Evolutionary conservation across 192 early-diverging fungal species (phyloP).

Genomic region (Backusella liffmaniae): DNA sequence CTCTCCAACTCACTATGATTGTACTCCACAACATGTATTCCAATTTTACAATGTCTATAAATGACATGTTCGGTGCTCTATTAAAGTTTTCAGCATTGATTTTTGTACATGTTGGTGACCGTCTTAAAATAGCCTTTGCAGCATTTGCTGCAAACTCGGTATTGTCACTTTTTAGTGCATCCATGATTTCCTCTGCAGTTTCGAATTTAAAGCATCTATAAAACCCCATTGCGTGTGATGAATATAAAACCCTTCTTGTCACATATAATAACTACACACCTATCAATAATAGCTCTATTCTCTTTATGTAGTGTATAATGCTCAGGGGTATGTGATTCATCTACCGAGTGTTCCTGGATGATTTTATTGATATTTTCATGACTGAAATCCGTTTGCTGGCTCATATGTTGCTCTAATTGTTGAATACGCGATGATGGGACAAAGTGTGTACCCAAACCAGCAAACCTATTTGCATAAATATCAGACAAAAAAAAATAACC

Average conservation of each 20-base stretch:
- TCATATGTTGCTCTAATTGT: constrained; percentile 75
- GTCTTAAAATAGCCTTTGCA: constrained; percentile 54
- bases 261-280: constrained; percentile 8
- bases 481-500: too few species aligned
- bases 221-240: neutral
- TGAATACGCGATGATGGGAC: constrained; percentile 83
- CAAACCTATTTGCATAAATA: constrained; percentile 44
- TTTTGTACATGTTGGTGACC: constrained; percentile 87
- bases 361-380: constrained; percentile 79
- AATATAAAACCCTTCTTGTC: neutral
- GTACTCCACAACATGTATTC: constrained; percentile 80
- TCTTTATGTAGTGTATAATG: constrained; percentile 41
- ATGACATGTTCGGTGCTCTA: constrained; percentile 57
- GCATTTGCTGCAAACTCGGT: constrained; percentile 70
- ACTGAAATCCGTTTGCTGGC: constrained; percentile 76
- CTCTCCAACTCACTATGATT: constrained; percentile 47
- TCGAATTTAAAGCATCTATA: constrained; percentile 79
- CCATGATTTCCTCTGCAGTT: constrained; percentile 83
- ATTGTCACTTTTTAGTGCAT: constrained; percentile 73
- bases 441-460: constrained; percentile 96
- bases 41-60: constrained; percentile 79
- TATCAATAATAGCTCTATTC: constrained; percentile 61
- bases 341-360: constrained; percentile 88
- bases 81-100: constrained; percentile 85
- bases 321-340: constrained; percentile 41